Evolutionary conservation across 1,139 yeast genomes (phyloP).

Genomic region (Yamadazyma sp.): DNA sequence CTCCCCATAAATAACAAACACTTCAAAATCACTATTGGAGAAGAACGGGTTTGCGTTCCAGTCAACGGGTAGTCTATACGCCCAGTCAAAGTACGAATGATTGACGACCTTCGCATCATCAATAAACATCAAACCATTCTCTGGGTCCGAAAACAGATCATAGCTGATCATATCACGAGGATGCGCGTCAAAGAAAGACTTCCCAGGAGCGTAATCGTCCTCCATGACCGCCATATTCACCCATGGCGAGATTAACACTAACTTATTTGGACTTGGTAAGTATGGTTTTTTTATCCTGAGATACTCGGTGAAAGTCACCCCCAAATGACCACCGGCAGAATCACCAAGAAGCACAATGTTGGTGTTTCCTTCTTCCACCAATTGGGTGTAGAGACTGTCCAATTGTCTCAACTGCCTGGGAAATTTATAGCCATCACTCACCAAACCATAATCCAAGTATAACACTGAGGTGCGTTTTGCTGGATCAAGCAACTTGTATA

Average conservation of each 20-base stretch:
- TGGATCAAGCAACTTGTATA: constrained; percentile 30
- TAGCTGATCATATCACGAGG: constrained; percentile 31
- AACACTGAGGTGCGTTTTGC: constrained; percentile 30
- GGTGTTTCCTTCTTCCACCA: constrained; percentile 28
- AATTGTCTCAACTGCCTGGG: constrained; percentile 40
- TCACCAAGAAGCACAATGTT: constrained; percentile 40
- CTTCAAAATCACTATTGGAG: constrained; percentile 22
- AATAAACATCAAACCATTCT: constrained; percentile 7
- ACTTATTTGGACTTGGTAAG: constrained; percentile 29
- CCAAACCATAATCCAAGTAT: constrained; percentile 41
- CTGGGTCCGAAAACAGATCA: constrained; percentile 6
- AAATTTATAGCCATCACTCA: constrained; percentile 28
- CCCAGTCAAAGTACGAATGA: constrained; percentile 17
- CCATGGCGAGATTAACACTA: constrained; percentile 44
- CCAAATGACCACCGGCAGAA: constrained; percentile 44
- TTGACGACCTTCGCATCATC: constrained; percentile 7
- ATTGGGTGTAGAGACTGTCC: constrained; percentile 27
- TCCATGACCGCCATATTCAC: constrained; percentile 16
- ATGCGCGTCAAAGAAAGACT: constrained; percentile 36
- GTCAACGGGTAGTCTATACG: constrained; percentile 20
- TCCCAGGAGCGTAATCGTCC: constrained; percentile 22
- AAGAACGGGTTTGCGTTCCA: constrained; percentile 39
- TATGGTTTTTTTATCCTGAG: constrained; percentile 18
- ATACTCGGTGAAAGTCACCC: constrained; percentile 29
- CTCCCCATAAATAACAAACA: constrained; percentile 40